Evolutionary conservation across 2,329 filamentous ascomycete genomes (phyloP), one percentile per base, ranked within the genome.

Genomic region (Epichloe sylvatica): DNA sequence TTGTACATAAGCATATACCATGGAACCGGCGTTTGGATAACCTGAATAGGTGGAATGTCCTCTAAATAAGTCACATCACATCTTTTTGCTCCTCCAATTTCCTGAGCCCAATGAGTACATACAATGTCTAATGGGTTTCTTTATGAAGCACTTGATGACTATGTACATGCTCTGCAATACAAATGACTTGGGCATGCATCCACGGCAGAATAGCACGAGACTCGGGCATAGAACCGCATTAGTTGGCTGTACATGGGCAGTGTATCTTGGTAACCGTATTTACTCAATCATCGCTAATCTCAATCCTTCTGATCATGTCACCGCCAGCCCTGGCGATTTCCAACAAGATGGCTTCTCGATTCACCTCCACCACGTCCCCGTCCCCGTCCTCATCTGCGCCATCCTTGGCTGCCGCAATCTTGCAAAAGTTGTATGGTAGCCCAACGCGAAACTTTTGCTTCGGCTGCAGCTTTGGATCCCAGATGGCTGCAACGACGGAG

Each of bases 291-390:
- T 56, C 57, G 33, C 58, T 55, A 4, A 61, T 67, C 59, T 89
- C 81, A 50, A 91, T 79, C 59, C 66, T 77, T 56, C 78, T 74
- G 43, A 95, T 73, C 64, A 95, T 61, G 51, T 81, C 76, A 1
- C 78, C 80, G 8, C 80, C 80, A 39, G 83, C 70, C 53, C 80
- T 77, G 40, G 78, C 78, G 63, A 94, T 86, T 67, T 92, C 87
- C 34, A 79, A 71, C 46, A 90, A 59, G 5, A 92, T 78, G 0
- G 76, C 82, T 40, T 72, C 70, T 56, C 76, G 78, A 57, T 92
- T 88, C 5, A 89, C 66, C 54, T 76, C 73, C 23, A 84, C 78
- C 21, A 74, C 67, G 46, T 67, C 69, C 9, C 1, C 3, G 5
- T 45, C 12, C 8, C 62, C 68, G 4, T 70, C 69, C 5, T 66